Base-by-base conservation (phyloP, 176 grass and related monocot species). In the Aegilops longissima region DNA sequence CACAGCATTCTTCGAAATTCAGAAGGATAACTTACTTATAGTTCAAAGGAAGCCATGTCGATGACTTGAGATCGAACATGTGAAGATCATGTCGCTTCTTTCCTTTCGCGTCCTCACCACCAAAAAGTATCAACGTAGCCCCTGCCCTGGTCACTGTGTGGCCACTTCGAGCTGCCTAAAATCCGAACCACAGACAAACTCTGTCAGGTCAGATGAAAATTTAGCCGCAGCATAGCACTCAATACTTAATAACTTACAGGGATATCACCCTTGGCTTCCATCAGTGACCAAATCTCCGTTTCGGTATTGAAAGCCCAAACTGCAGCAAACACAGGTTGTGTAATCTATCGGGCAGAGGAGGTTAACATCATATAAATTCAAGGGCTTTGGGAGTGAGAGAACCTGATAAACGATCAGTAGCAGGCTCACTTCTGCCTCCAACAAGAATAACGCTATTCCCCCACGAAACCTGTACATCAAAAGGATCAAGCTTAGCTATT, bases 11-110 rank as follows among this genome's bases (percentile, higher is more conserved):
- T 83, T 78, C 5, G 3, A 17, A n/a, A 45, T 68, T 21, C 2
- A 27, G 42, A 61, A 63, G 36, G 23, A 85, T 27, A 34, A 81
- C 92, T 89, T 81, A 99, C 94, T 96, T 99, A 82, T 99, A 96
- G 73, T 92, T 95, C 85, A 99, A 94, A 73, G 97, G 97, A 91
- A 98, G 97, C 97, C 97, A 98, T 78, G 94, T 94, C 52, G 88
- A 87, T 72, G 97, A 94, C 71, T 99, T 96, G 62, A 96, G 87
- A 90, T 96, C 92, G 9, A 99, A 90, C 97, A 99, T 99, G 84
- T 96, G 92, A 62, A 99, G 94, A 76, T 99, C 97, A 78, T 99
- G 95, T 8, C 85, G 80, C 89, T 99, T 99, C 91, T 91, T 96
- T 71, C 97, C 90, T 92, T 94, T 99, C 39, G 80, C 63, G 80